Evolutionary conservation across 768 basidiomycete species (phyloP), one percentile per base, ranked within the genome.

Genomic region (Tulasnella sp.): DNA sequence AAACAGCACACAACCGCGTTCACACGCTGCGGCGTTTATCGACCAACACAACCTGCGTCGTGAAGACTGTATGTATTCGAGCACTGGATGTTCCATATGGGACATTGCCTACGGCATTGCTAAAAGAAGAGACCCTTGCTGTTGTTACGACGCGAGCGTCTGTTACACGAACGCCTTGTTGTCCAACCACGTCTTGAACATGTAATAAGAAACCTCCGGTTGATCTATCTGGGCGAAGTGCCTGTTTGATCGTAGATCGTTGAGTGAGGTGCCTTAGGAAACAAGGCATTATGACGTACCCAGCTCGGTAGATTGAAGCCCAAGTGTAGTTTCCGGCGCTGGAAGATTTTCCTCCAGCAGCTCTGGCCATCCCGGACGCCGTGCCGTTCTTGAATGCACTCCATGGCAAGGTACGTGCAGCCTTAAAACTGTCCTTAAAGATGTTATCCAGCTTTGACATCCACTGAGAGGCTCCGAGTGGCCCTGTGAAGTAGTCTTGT

Each of bases 311-410:
- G 39, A 96, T 84, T 44, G 84, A 84, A 11, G 92, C 90, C 73
- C 90, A 95, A 0, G 92, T 92, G 63, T 94, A 82, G 76, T 93
- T 94, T 17, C 94, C 92, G 2, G 90, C 90, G 16, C 7, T 5
- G 14, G 85, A 83, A 72, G 82, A 83, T 17, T 81, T 82, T 2
- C 88, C 87, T 52, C 89, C 90, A 1, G 91, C 90, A 47, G 84
- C 84, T 73, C 90, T 86, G 12, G 92, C 88, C 66, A 84, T 83
- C 2, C 95, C 94, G 6, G 85, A 89, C 4, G 81, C 75, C 75
- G 83, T 84, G 34, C 87, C 88, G 5, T 84, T 80, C 36, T 79
- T 77, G 11, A 82, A 75, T 1, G 85, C 85, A 39, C 85, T 74
- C 88, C 89, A 94, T 29, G 87, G 86, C 41, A 77, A 73, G 14